These are phyloP conservation scores for Botrytis sinoallii DNA, from an alignment of 2,329 filamentous ascomycete genomes.

Conservation along the genomic window DNA sequence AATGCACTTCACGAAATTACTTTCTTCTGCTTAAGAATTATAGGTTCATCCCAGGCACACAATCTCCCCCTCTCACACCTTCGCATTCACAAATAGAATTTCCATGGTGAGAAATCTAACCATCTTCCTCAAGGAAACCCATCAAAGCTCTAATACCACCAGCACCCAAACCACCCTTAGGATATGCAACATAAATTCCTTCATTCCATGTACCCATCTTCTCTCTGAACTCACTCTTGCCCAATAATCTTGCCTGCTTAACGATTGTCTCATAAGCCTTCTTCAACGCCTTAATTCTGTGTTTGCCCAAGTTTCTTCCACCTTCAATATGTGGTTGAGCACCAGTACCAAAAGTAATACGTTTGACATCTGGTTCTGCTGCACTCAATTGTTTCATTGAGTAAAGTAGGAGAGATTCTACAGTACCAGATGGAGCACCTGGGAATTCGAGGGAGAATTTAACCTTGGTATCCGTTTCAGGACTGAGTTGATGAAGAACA, in stretches of 20 bases:
- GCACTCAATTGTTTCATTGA: constrained; percentile 55
- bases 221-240: constrained; percentile 85
- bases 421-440: constrained; percentile 77
- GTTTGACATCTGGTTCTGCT: constrained; percentile 55
- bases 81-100: neutral
- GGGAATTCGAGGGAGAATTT: constrained; percentile 97
- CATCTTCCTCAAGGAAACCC: constrained; percentile 79
- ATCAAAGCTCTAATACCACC: constrained; percentile 81
- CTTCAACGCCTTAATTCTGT: constrained; percentile 76
- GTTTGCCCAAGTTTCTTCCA: constrained; percentile 76
- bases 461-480: constrained; percentile 84
- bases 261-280: constrained; percentile 80
- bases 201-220: constrained; percentile 87
- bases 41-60: neutral
- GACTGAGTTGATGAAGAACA: constrained; percentile 78
- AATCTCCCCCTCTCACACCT: too few species aligned
- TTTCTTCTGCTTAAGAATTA: neutral
- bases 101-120: neutral
- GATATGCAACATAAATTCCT: constrained; percentile 86
- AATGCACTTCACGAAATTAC: neutral
- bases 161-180: constrained; percentile 77
- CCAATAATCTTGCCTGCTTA: constrained; percentile 75
- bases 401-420: constrained; percentile 76
- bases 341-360: constrained; percentile 84
- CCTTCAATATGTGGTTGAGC: constrained; percentile 71